These are phyloP conservation scores for Cadophora sp. DNA, from an alignment of 2,329 filamentous ascomycete species.

Conservation along the genomic window DNA sequence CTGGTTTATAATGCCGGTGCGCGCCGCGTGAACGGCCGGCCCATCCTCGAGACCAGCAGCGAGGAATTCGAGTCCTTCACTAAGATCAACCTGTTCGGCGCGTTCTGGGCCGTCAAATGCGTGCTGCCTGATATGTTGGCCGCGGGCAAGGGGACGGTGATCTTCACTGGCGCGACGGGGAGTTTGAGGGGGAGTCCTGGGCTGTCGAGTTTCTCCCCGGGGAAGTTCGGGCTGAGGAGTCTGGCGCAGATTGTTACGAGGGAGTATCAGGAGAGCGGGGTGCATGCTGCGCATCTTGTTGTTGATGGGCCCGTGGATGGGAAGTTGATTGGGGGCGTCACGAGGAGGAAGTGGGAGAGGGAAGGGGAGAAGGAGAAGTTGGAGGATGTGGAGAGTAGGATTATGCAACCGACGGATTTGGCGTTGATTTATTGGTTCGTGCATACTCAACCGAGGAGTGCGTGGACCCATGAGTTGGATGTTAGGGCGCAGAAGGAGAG, in stretches of 20 bases:
- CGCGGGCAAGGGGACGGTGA: conserved; percentile 50
- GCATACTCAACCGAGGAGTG: conserved; percentile 78
- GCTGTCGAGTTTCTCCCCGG: conserved; percentile 74
- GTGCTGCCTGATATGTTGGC: conserved; percentile 35
- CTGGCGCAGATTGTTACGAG: conserved; percentile 76
- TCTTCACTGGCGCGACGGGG: conserved; percentile 86
- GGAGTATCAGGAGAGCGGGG: conserved; percentile 81
- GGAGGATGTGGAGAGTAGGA: conserved; percentile 28
- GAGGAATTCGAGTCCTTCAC: conserved; percentile 37
- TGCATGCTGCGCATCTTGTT: conserved; percentile 81
- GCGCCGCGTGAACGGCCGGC: conserved; percentile 33
- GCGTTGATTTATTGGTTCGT: conserved; percentile 84
- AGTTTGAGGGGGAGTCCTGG: conserved; percentile 73
- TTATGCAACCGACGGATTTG: conserved; percentile 60
- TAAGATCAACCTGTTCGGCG: conserved; percentile 38
- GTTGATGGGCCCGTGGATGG: conserved; percentile 74
- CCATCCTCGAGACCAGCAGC: conserved; percentile 32
- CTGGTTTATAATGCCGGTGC: conserved; percentile 36
- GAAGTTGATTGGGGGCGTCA: conserved; percentile 34
- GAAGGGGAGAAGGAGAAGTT: conserved; percentile 45
- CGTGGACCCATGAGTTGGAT: conserved; percentile 83
- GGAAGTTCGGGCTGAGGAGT: conserved; percentile 79
- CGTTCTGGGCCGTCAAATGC: conserved; percentile 34
- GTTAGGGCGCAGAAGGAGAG: conserved; percentile 54
- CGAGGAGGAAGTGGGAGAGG: conserved; percentile 57